These are phyloP conservation scores for Coriolopsis trogii DNA, from an alignment of 1,284 basidiomycete genomes.

Conservation along the genomic window DNA sequence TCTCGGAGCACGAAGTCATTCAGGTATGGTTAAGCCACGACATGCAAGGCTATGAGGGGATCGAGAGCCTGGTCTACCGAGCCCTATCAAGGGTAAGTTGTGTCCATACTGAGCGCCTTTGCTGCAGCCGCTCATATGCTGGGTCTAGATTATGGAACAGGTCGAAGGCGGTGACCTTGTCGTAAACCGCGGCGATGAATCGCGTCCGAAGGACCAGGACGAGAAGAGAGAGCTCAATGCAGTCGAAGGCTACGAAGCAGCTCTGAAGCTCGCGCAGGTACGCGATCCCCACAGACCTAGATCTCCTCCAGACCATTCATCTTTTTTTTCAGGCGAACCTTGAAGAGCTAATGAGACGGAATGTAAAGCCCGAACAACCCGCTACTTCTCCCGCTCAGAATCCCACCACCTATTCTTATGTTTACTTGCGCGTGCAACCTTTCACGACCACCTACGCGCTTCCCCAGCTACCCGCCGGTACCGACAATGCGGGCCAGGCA, in stretches of 20 bases:
- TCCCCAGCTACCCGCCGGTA: constrained; percentile 24
- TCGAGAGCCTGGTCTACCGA: constrained; percentile 94
- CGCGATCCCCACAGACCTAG: constrained; percentile 6
- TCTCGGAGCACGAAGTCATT: constrained; percentile 97
- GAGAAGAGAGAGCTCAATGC: constrained; percentile 73
- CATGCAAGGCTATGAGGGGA: constrained; percentile 95
- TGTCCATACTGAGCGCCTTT: neutral
- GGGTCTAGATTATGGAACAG: constrained; percentile 83
- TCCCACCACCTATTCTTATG: constrained; percentile 87
- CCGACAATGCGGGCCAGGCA: constrained; percentile 27
- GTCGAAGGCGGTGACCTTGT: constrained; percentile 91
- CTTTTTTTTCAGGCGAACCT: constrained; percentile 64
- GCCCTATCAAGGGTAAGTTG: constrained; percentile 72
- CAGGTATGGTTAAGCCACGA: constrained; percentile 95
- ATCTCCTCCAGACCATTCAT: neutral
- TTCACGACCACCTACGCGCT: constrained; percentile 65
- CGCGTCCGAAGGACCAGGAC: constrained; percentile 60
- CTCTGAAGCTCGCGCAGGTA: constrained; percentile 81
- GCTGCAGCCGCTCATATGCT: constrained; percentile 13
- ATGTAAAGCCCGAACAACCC: constrained; percentile 40
- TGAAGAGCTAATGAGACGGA: constrained; percentile 74
- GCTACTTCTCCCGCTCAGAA: constrained; percentile 51
- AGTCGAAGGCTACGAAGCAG: constrained; percentile 84
- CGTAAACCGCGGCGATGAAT: constrained; percentile 84
- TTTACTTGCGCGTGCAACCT: constrained; percentile 95